Conservation (phyloP, 2,329 filamentous ascomycete species). For the Lachnellula subtilissima region DNA sequence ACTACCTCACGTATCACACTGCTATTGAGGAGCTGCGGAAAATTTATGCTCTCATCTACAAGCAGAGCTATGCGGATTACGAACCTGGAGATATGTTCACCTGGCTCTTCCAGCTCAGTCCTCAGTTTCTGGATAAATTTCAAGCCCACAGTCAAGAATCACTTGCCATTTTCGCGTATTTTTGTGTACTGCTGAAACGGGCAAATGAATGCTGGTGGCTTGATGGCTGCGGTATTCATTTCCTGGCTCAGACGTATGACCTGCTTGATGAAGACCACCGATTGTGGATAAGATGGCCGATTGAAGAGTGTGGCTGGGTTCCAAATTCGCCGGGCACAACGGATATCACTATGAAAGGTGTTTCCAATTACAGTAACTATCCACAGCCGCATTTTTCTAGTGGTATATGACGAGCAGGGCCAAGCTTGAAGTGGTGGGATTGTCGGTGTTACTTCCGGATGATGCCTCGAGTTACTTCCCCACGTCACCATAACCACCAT, state of each 20-base stretch:
- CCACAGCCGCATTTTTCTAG: not conserved
- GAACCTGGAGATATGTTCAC: conserved; percentile 38
- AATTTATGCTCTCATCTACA: conserved; percentile 27
- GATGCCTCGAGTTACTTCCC: too few species aligned
- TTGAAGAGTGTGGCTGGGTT: conserved; percentile 27
- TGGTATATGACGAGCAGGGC: not conserved
- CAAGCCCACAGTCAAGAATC: conserved; percentile 31
- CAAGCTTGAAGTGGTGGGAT: not conserved
- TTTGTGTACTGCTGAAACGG: conserved; percentile 32
- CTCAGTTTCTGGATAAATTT: conserved; percentile 36
- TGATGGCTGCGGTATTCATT: conserved; percentile 33
- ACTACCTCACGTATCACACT: conserved; percentile 26
- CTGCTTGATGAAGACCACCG: conserved; percentile 36
- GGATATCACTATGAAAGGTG: not conserved
- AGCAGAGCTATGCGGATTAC: conserved; percentile 14
- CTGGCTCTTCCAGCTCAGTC: conserved; percentile 36
- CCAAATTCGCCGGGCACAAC: not conserved
- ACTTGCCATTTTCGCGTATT: conserved; percentile 35
- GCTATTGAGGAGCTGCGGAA: conserved; percentile 34
- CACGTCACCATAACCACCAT: too few species aligned
- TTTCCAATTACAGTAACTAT: not conserved
- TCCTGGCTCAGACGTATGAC: conserved; percentile 32
- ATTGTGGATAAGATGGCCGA: conserved; percentile 34
- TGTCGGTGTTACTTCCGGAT: too few species aligned
- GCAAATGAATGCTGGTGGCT: conserved; percentile 36